Conservation (phyloP, 164 flowering plant species). For the Protea cynaroides region DNA sequence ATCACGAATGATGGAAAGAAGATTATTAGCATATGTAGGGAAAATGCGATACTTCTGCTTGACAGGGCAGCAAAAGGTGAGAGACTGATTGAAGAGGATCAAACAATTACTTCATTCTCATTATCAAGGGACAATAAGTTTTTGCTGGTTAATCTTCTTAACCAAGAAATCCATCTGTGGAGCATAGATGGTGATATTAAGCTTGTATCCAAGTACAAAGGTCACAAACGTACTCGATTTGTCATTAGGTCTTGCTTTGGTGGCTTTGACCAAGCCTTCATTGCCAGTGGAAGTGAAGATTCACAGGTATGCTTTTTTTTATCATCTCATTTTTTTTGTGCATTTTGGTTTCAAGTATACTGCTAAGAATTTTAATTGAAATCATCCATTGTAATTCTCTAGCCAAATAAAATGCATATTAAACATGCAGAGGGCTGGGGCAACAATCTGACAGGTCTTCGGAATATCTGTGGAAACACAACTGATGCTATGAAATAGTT, state of each 20-base stretch:
- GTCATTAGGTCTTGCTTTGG: constrained; percentile 81
- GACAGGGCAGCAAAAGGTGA: constrained; percentile 52
- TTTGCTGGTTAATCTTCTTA: constrained; percentile 60
- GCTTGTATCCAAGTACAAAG: constrained; percentile 53
- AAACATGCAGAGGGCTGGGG: too few species aligned
- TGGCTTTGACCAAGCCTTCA: constrained; percentile 62
- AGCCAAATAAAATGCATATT: too few species aligned
- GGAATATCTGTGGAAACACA: too few species aligned
- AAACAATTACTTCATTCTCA: constrained; percentile 59
- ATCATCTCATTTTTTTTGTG: too few species aligned
- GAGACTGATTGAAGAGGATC: constrained; percentile 50
- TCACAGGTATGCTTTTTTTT: constrained; percentile 50
- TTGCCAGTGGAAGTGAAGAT: constrained; percentile 93
- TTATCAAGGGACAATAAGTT: constrained; percentile 50
- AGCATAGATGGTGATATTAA: constrained; percentile 45
- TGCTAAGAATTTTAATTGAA: too few species aligned
- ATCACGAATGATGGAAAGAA: constrained; percentile 64
- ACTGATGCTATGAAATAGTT: constrained; percentile 10
- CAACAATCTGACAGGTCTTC: too few species aligned
- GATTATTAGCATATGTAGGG: constrained; percentile 59
- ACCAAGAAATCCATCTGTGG: constrained; percentile 85
- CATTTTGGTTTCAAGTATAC: too few species aligned
- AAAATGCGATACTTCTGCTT: constrained; percentile 41
- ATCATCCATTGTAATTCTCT: not conserved
- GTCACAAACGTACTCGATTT: constrained; percentile 68